Evolutionary conservation across 768 basidiomycete genomes (phyloP).

Genomic region (Pisolithus albus): DNA sequence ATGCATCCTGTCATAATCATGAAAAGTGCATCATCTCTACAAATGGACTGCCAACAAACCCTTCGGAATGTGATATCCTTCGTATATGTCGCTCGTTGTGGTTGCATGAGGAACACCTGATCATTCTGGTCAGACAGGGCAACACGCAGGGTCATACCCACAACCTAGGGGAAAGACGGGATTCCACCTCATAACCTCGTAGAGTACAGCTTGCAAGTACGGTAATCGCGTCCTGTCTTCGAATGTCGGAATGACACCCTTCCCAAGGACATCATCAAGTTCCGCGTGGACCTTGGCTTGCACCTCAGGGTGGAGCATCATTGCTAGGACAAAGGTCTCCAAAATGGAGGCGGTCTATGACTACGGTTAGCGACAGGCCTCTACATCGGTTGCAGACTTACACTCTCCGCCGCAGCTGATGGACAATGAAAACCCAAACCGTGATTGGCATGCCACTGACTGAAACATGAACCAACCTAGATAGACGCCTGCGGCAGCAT

Average conservation of each 20-base stretch:
- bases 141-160: no score
- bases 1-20: not conserved
- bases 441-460: not conserved
- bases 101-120: not conserved
- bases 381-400: not conserved
- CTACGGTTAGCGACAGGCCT: not conserved
- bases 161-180: constrained; percentile 28
- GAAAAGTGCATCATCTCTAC: not conserved
- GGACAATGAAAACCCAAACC: not conserved
- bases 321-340: constrained; percentile 22
- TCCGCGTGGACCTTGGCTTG: constrained; percentile 26
- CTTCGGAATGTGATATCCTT: constrained; percentile 16
- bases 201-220: constrained; percentile 24
- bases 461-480: not conserved
- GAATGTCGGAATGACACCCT: constrained; percentile 26
- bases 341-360: not conserved
- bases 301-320: constrained; percentile 22
- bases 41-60: not conserved
- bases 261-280: constrained; percentile 19
- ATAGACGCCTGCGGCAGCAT: not conserved
- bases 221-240: constrained; percentile 22
- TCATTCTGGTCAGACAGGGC: not conserved
- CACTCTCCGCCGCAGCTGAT: not conserved
- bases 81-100: constrained; percentile 10
- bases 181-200: constrained; percentile 28